A percentile compares a stretch with the other conserved stretches of the same genome.
phyloP scores from a whole-genome alignment of 768 basidiomycete genomes.

The Pleurotus giganteus region DNA sequence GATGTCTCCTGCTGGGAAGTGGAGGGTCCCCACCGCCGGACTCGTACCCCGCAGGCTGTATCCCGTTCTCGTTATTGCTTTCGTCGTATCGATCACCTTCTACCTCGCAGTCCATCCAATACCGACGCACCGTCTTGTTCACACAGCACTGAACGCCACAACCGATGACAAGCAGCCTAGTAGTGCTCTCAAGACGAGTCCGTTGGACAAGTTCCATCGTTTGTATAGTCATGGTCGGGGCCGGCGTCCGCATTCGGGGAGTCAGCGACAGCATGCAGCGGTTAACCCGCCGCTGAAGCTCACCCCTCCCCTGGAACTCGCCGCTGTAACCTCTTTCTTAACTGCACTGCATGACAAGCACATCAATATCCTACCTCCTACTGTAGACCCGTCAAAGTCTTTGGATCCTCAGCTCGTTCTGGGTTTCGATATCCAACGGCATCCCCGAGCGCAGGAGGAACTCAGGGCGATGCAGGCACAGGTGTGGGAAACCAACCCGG shows the following conservation, averaged over 20 bases:
- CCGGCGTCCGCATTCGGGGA: not conserved
- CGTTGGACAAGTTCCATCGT: not conserved
- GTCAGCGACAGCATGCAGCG: not conserved
- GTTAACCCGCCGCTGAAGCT: not conserved
- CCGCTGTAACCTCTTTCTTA: constrained; percentile 72
- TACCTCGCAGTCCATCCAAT: too few relatives aligned
- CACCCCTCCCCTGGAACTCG: constrained; percentile 57
- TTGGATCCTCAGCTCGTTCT: constrained; percentile 82
- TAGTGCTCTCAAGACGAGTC: not conserved
- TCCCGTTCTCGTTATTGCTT: not conserved
- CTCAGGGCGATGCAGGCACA: constrained; percentile 57
- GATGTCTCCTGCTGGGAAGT: not conserved
- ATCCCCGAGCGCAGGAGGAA: constrained; percentile 49
- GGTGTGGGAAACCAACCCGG: constrained; percentile 71
- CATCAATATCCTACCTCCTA: constrained; percentile 62
- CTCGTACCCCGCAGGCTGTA: not conserved
- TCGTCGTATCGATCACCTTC: not conserved
- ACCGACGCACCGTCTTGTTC: too few relatives aligned
- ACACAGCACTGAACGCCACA: too few relatives aligned
- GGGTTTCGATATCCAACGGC: constrained; percentile 73
- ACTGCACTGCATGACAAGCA: constrained; percentile 57
- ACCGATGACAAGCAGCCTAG: not conserved
- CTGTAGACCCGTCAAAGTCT: constrained; percentile 58
- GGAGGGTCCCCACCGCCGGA: not conserved
- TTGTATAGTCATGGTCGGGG: not conserved